Conservation (phyloP, 2,329 filamentous ascomycete genomes). For the Trichoderma simmonsii region DNA sequence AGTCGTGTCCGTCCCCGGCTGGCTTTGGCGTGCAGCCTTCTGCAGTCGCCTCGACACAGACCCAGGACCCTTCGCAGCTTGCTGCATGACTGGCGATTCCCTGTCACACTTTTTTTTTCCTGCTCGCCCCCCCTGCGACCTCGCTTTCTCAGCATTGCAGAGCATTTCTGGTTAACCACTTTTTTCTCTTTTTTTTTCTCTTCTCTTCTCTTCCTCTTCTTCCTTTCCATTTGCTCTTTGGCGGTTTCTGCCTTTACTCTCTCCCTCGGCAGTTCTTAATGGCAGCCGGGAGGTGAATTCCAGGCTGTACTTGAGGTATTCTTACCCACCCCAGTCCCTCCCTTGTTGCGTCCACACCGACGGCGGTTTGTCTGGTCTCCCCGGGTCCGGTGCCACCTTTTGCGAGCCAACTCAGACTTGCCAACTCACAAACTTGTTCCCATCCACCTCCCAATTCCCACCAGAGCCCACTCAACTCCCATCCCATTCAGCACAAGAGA, state of each 20-base stretch:
- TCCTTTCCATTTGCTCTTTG: background rate
- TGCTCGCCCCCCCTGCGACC: background rate
- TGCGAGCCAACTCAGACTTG: background rate
- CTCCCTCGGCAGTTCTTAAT: conserved; percentile 4
- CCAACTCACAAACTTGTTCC: conserved; percentile 8
- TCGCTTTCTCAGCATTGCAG: conserved; percentile 9
- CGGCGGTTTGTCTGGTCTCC: conserved; percentile 1
- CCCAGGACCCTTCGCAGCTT: background rate
- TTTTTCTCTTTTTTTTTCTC: background rate
- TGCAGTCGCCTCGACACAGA: conserved; percentile 23
- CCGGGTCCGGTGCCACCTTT: conserved; percentile 1
- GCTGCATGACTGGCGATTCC: conserved; percentile 15
- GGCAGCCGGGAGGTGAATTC: conserved; percentile 9
- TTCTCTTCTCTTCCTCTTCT: background rate
- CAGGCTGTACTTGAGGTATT: conserved; percentile 8
- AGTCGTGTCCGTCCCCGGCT: conserved; percentile 25
- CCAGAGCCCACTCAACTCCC: background rate
- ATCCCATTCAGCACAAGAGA: background rate
- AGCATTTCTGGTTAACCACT: background rate
- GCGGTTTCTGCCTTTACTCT: background rate
- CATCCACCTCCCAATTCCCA: background rate
- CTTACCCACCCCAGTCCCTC: background rate
- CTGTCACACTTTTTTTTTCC: conserved; percentile 1
- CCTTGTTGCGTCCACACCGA: background rate
- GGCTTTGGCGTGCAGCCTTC: conserved; percentile 27